Conservation (phyloP, 805 yeast species). For the Lachancea sp. region DNA sequence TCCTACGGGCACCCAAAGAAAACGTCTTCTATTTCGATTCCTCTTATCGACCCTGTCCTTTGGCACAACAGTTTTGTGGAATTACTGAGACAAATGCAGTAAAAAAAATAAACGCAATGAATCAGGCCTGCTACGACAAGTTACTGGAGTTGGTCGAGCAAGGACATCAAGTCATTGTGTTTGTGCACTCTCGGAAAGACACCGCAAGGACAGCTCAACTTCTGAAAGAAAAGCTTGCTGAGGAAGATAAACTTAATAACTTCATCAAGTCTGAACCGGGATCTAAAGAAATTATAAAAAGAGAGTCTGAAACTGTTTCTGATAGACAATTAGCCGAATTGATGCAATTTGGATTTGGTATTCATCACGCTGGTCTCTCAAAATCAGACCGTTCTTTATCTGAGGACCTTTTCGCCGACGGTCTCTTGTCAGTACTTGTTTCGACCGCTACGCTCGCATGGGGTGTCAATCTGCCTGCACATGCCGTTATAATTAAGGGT, state of each 20-base stretch:
- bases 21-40: slow-evolving; percentile 81
- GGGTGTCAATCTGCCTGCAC: slow-evolving; percentile 97
- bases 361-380: slow-evolving; percentile 87
- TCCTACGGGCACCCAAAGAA: slow-evolving; percentile 56
- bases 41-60: slow-evolving; percentile 84
- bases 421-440: slow-evolving; percentile 73
- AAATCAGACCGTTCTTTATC: slow-evolving; percentile 67
- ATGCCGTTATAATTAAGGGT: slow-evolving; percentile 87
- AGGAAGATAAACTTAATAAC: slow-evolving; percentile 43
- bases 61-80: slow-evolving; percentile 83
- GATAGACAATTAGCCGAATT: slow-evolving; percentile 52
- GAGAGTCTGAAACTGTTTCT: slow-evolving; percentile 53
- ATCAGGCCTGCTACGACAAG: slow-evolving; percentile 83
- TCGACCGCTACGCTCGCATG: slow-evolving; percentile 93
- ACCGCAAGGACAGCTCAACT: slow-evolving; percentile 78
- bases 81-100: slow-evolving; percentile 77
- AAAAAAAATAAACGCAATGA: slow-evolving; percentile 74
- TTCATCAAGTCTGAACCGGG: slow-evolving; percentile 46
- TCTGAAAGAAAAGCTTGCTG: slow-evolving; percentile 55
- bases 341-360: slow-evolving; percentile 68
- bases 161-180: slow-evolving; percentile 75
- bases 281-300: slow-evolving; percentile 52
- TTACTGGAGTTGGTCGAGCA: slow-evolving; percentile 55
- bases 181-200: slow-evolving; percentile 92
- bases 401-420: slow-evolving; percentile 85